Base-by-base conservation (phyloP, 345 rosid genomes). In the Citrus sinensis region DNA sequence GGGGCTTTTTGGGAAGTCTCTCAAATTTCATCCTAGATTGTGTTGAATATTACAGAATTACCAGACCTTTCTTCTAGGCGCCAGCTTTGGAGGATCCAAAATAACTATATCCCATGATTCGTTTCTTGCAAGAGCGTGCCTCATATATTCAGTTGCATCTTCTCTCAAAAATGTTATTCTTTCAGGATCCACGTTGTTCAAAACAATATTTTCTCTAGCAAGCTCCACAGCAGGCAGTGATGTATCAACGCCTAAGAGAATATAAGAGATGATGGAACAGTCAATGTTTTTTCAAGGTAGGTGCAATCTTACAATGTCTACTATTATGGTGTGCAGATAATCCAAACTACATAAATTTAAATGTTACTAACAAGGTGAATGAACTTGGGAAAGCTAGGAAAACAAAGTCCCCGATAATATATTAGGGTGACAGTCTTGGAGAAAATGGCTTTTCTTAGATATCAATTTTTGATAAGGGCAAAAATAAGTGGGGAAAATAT, bases 81-180 rank as follows among this genome's bases (percentile, higher is more conserved):
- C 97, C 54, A 95, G 76, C 85, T 95, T 93, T 32, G 98, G 98
- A 80, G 98, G 99, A 86, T 95, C 98, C 74, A 95, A 83, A 81
- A 93, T 85, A 73, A 95, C 92, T 14, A 95, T 49, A 87, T 92
- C 98, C 96, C 99, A 93, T 8, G 87, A 84, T 79, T 92, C 94
- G n/a, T 83, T 89, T 84, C 94, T 91, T 9, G 88, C 86, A 78
- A 91, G 74, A 62, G 98, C 96, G 58, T 69, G 82, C 90, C 88
- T 95, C 98, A 95, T 92, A 82, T 89, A 95, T 46, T 79, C 89
- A 68, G 91, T 87, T 51, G 89, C 93, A 76, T 93, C 98, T 83
- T 91, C 91, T 85, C 84, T 91, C 74, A 88, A 71, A 80, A 95
- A 95, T 27, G 87, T 83, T 73, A 88, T 84, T 67, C 70, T 91